Base-by-base conservation (phyloP, 163 green algal species). In the Trebouxiophyceae sp. region DNA sequence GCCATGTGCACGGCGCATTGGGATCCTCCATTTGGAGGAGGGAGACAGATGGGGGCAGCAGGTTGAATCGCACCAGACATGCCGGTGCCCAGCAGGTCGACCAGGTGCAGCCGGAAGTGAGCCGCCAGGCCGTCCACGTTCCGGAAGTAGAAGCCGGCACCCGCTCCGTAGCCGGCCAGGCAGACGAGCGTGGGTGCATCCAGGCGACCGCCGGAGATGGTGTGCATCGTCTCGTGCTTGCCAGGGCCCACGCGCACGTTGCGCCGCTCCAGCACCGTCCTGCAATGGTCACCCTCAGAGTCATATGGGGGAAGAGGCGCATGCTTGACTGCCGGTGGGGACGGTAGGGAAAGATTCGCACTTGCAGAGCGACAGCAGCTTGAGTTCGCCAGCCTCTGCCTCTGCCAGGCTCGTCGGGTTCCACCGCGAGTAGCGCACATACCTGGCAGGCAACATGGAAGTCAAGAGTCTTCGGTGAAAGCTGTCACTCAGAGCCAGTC, bases 21-120 rank as follows among this genome's bases (percentile, higher is more conserved):
- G n/a, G n/a, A n/a, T n/a, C n/a, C n/a, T n/a, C n/a, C n/a, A n/a
- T n/a, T n/a, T n/a, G n/a, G n/a, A n/a, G n/a, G n/a, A n/a, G n/a
- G n/a, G n/a, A n/a, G n/a, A n/a, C n/a, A n/a, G n/a, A n/a, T n/a
- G n/a, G n/a, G n/a, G n/a, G n/a, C n/a, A n/a, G n/a, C n/a, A n/a
- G n/a, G n/a, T n/a, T n/a, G n/a, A n/a, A n/a, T n/a, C 62, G 22
- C 57, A 78, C 78, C 82, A 47, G 84, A 92, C 34, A 93, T 81
- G 0, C 89, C 89, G 3, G 86, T 95, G 56, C 89, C 89, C 23
- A 95, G 76, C 71, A 84, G 88, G 76, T 96, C 89, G 4, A 94
- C 77, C 2, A 77, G 77, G 66, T 84, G 85, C 5, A 87, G 55
- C 7, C 70, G 65, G 63, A 91, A 87, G 12, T 63, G 63, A 20